These are phyloP conservation scores for Penicillium psychrofluorescens DNA, from an alignment of 495 filamentous ascomycete genomes.

Conservation along the genomic window DNA sequence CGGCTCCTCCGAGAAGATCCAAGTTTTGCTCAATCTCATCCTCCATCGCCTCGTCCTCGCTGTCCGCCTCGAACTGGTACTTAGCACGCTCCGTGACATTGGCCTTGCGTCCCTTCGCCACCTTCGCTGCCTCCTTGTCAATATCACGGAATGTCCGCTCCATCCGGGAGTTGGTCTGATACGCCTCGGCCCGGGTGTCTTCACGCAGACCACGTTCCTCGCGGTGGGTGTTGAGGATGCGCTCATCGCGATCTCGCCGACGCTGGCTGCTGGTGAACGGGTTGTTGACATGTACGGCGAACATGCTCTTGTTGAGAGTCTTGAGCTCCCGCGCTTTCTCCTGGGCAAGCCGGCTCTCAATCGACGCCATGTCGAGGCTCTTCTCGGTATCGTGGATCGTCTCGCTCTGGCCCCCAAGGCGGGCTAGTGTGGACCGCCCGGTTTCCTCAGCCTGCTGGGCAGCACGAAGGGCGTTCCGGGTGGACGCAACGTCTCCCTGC, in stretches of 20 bases:
- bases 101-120: conserved; percentile 32
- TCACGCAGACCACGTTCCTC: conserved; percentile 62
- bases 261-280: conserved; percentile 58
- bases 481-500: conserved; percentile 64
- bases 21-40: conserved; percentile 61
- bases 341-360: conserved; percentile 63
- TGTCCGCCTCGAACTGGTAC: conserved; percentile 74
- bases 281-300: conserved; percentile 67
- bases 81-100: conserved; percentile 62
- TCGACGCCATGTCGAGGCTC: conserved; percentile 61
- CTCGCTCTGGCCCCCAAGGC: conserved; percentile 69
- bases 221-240: conserved; percentile 54
- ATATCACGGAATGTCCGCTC: conserved; percentile 53
- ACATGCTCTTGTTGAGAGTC: conserved; percentile 74
- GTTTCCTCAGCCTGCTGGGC: conserved; percentile 65
- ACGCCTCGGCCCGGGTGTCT: conserved; percentile 58
- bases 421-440: conserved; percentile 59
- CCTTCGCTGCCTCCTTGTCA: conserved; percentile 29
- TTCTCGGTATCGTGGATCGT: conserved; percentile 70
- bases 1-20: conserved; percentile 51
- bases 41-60: conserved; percentile 71
- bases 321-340: conserved; percentile 71
- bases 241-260: conserved; percentile 51
- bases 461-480: conserved; percentile 59
- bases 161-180: conserved; percentile 48